These are phyloP conservation scores for Helotiales sp. DNA, from an alignment of 2,329 filamentous ascomycete genomes.

Conservation along the genomic window DNA sequence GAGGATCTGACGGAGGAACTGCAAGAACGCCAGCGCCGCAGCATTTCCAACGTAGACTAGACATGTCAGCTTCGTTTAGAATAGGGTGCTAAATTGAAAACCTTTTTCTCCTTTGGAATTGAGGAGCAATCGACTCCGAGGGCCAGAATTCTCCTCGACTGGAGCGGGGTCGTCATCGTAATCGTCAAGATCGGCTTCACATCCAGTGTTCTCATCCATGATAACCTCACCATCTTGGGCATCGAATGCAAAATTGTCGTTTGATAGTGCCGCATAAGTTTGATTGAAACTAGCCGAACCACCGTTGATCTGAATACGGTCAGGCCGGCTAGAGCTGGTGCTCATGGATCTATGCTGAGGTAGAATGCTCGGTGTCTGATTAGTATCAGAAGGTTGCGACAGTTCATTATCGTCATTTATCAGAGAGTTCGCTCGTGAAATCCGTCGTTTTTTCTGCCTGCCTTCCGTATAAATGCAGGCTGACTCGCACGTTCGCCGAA, in stretches of 20 bases:
- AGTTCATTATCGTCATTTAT: not conserved
- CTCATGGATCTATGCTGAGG: not conserved
- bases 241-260: not conserved
- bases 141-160: not conserved
- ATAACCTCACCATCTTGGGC: not conserved
- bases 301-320: not conserved
- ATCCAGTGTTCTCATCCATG: not conserved
- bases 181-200: not conserved
- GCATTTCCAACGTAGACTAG: constrained; percentile 3
- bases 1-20: constrained; percentile 11
- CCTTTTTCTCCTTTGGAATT: constrained; percentile 15
- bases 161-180: not conserved
- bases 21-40: constrained; percentile 10
- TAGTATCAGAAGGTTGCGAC: not conserved
- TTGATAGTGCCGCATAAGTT: not conserved
- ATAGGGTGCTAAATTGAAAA: not conserved
- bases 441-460: not conserved
- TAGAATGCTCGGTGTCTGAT: not conserved
- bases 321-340: not conserved
- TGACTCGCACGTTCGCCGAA: not conserved
- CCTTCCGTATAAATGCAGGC: not conserved
- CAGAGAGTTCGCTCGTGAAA: not conserved
- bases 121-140: constrained; percentile 3
- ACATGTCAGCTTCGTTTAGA: not conserved
- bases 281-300: not conserved